phyloP scores from a whole-genome alignment of 805 yeast genomes.

The Wickerhamomyces sydowiorum region DNA sequence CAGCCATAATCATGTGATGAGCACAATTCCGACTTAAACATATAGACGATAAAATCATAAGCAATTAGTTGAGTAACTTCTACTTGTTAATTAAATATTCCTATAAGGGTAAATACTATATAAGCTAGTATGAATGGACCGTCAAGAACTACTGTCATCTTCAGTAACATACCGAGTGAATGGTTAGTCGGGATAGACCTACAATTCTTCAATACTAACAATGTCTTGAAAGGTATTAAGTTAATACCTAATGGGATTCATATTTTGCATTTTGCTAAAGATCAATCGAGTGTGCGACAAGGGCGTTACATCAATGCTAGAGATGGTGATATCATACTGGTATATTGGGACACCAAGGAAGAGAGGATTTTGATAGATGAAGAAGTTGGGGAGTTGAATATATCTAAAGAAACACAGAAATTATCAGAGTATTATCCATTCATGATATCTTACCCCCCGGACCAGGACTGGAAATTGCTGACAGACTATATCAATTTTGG shows the following conservation, averaged over 20 bases:
- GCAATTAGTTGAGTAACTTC: neutral
- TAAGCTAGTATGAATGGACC: constrained; percentile 15
- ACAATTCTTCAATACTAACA: constrained; percentile 38
- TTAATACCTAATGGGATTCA: constrained; percentile 46
- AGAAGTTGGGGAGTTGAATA: constrained; percentile 27
- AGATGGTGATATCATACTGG: constrained; percentile 28
- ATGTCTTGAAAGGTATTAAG: constrained; percentile 44
- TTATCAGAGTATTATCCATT: constrained; percentile 29
- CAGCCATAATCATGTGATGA: neutral
- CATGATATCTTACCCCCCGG: constrained; percentile 37
- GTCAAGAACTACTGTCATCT: constrained; percentile 24
- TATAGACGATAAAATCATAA: neutral
- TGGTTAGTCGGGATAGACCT: constrained; percentile 43
- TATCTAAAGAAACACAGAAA: constrained; percentile 20
- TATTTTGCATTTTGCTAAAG: constrained; percentile 44
- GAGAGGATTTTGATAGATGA: constrained; percentile 26
- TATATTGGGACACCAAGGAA: constrained; percentile 31
- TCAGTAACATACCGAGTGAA: constrained; percentile 26
- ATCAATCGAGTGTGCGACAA: constrained; percentile 28
- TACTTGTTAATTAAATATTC: no score
- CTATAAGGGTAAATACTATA: neutral
- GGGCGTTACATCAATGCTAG: constrained; percentile 34
- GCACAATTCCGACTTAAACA: neutral
- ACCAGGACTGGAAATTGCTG: constrained; percentile 22
- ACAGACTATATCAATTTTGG: constrained; percentile 19